Evolutionary conservation across 108 stramenopile species (phyloP), one percentile per base, ranked within the genome.

Genomic region (Skeletonema grethae): DNA sequence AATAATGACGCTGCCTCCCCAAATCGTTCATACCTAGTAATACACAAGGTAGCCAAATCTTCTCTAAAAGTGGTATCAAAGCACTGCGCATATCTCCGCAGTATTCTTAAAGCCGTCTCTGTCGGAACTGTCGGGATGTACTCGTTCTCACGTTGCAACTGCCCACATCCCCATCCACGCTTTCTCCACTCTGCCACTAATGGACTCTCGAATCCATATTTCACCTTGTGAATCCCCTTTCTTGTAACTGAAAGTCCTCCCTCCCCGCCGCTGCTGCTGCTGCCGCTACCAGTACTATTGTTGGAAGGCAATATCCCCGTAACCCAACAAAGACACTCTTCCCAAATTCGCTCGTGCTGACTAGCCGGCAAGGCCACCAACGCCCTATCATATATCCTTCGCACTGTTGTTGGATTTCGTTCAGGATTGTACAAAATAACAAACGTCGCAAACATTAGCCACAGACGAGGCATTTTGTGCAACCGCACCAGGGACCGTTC

Each of bases 301-400:
- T 82, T 46, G 32, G 73, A 48, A 34, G 84, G 79, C 24, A 85
- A 73, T 76, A 89, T 85, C 39, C 86, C 84, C n/a, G 86, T 82
- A 20, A 88, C 90, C 90, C 90, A 94, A 8, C 63, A 39, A 16
- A 88, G 38, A 32, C 88, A 89, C 34, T 80, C 83, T 30, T 87
- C 82, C 99, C 99, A 99, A 6, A 99, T 72, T 55, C 85, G 79
- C 15, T 88, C 80, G 75, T 98, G 97, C 77, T 97, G 96, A 29
- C 94, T 97, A 43, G 96, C 89, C 11, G 99, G 97, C 32, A 99
- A 81, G 0, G 97, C 86, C 41, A 93, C 82, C 61, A 99, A 84
- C 18, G 96, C 94, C 29, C 95, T 81, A 85, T 99, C 97, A 46
- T 95, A 93, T 38, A 94, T 77, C 46, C 82, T 83, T 35, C 98